A percentile compares a stretch with the other conserved stretches of the same genome.
Evolutionary conservation across 2,329 filamentous ascomycete species (phyloP).

Genomic region (Penicillium olsonii): DNA sequence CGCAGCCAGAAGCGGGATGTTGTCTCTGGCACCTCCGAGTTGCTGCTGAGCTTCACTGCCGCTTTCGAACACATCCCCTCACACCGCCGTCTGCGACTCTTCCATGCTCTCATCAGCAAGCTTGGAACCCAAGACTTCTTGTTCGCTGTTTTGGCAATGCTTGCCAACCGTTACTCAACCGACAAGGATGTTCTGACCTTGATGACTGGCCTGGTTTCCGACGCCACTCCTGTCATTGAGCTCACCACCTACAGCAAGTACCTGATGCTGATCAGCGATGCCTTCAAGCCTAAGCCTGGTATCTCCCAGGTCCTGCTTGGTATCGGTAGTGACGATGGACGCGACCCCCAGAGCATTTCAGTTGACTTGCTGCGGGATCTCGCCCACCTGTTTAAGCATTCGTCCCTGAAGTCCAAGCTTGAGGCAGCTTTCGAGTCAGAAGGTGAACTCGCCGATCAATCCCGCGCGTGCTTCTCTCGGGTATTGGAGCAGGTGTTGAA

Average conservation of each 20-base stretch:
- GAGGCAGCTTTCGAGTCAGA: slow-evolving; percentile 38
- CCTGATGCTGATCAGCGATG: slow-evolving; percentile 71
- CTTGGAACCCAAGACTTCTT: slow-evolving; percentile 84
- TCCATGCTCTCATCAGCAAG: slow-evolving; percentile 80
- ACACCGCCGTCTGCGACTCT: slow-evolving; percentile 79
- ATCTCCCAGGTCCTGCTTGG: slow-evolving; percentile 74
- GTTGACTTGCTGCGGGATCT: slow-evolving; percentile 45
- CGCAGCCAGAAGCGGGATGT: slow-evolving; percentile 74
- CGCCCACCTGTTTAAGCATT: slow-evolving; percentile 43
- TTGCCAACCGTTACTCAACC: slow-evolving; percentile 85
- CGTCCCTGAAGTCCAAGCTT: slow-evolving; percentile 44
- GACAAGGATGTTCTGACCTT: slow-evolving; percentile 75
- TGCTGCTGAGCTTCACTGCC: slow-evolving; percentile 92
- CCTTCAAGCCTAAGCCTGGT: slow-evolving; percentile 71
- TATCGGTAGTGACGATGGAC: slow-evolving; percentile 53
- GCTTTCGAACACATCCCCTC: slow-evolving; percentile 95
- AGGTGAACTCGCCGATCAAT: slow-evolving; percentile 60
- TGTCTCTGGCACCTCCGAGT: slow-evolving; percentile 79
- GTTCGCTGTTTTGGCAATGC: slow-evolving; percentile 82
- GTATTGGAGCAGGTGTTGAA: slow-evolving; percentile 67
- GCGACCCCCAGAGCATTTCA: slow-evolving; percentile 43
- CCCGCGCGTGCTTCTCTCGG: slow-evolving; percentile 68
- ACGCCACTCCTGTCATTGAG: slow-evolving; percentile 74
- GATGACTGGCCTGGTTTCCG: slow-evolving; percentile 69
- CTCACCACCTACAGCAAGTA: slow-evolving; percentile 74